These are phyloP conservation scores for Fusarium sp. DNA, from an alignment of 2,329 filamentous ascomycete species.

Conservation along the genomic window DNA sequence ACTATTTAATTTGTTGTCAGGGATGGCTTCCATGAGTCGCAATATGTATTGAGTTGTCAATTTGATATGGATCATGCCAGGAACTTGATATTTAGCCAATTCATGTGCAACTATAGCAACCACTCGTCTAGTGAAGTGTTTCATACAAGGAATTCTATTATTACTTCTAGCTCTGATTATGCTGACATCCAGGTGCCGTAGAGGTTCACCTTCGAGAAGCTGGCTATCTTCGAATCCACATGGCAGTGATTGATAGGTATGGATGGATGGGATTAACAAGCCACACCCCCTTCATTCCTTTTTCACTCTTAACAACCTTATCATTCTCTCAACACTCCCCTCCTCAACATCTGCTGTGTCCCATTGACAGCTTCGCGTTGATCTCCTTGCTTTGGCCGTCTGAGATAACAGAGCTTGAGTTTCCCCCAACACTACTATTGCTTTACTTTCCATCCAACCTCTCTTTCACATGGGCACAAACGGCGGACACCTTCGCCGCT, in stretches of 20 bases:
- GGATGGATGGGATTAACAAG: constrained; percentile 25
- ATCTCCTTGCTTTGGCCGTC: constrained; percentile 16
- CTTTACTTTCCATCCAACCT: constrained; percentile 41
- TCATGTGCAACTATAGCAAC: too few relatives aligned
- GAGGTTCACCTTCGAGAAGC: constrained; percentile 20
- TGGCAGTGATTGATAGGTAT: constrained; percentile 29
- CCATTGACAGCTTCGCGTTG: constrained; percentile 4
- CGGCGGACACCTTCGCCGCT: constrained; percentile 16
- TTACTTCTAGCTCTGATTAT: neutral
- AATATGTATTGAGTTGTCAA: neutral
- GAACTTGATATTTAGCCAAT: too few relatives aligned
- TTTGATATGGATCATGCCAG: too few relatives aligned
- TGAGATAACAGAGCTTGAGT: constrained; percentile 20
- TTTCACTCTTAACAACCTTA: constrained; percentile 22
- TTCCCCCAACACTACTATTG: constrained; percentile 21
- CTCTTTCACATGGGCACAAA: constrained; percentile 35
- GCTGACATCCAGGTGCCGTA: constrained; percentile 31
- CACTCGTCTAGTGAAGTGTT: too few relatives aligned
- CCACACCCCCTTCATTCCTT: constrained; percentile 33
- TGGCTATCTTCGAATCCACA: constrained; percentile 27
- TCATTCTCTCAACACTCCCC: constrained; percentile 38
- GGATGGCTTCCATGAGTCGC: neutral
- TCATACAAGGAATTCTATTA: too few relatives aligned
- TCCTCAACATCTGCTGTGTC: constrained; percentile 18
- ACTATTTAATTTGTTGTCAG: neutral